phyloP scores from a whole-genome alignment of 805 yeast species.

The Lachancea sp. region DNA sequence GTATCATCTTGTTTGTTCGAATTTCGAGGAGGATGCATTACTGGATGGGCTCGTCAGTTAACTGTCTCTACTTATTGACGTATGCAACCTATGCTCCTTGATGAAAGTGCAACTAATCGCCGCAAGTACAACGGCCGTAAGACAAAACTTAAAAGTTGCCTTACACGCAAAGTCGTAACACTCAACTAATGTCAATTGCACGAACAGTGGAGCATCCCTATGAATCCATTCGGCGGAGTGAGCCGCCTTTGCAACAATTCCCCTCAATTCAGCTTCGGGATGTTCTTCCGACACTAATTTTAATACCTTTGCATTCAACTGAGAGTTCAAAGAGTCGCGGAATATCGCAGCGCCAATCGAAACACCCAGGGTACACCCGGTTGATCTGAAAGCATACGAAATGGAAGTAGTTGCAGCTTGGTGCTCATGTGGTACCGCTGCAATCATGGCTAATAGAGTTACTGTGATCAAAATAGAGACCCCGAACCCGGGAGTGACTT shows the following conservation, averaged over 20 bases:
- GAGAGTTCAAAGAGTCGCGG: conserved; percentile 37
- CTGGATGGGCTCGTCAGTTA: too few species aligned
- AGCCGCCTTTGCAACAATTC: conserved; percentile 47
- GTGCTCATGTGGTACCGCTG: conserved; percentile 60
- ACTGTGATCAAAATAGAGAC: conserved; percentile 56
- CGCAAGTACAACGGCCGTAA: conserved; percentile 31
- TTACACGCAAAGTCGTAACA: conserved; percentile 50
- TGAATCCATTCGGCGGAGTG: conserved; percentile 51
- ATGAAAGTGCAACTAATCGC: conserved; percentile 40
- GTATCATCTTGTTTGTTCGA: too few species aligned
- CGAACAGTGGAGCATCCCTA: conserved; percentile 46
- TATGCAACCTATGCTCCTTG: conserved; percentile 53
- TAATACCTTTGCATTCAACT: conserved; percentile 30
- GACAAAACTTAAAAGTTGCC: conserved; percentile 45
- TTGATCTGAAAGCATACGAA: conserved; percentile 80
- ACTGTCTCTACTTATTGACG: conserved; percentile 39
- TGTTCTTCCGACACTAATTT: conserved; percentile 33
- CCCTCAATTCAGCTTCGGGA: conserved; percentile 33
- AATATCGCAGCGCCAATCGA: conserved; percentile 60
- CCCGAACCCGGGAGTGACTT: conserved; percentile 48
- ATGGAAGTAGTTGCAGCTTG: conserved; percentile 86
- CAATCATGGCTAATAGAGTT: conserved; percentile 60
- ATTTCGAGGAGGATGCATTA: too few species aligned
- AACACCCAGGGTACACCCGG: conserved; percentile 83
- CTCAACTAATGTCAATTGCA: conserved; percentile 40